Conservation (phyloP, 495 filamentous ascomycete species). For the Monascus purpureus region DNA sequence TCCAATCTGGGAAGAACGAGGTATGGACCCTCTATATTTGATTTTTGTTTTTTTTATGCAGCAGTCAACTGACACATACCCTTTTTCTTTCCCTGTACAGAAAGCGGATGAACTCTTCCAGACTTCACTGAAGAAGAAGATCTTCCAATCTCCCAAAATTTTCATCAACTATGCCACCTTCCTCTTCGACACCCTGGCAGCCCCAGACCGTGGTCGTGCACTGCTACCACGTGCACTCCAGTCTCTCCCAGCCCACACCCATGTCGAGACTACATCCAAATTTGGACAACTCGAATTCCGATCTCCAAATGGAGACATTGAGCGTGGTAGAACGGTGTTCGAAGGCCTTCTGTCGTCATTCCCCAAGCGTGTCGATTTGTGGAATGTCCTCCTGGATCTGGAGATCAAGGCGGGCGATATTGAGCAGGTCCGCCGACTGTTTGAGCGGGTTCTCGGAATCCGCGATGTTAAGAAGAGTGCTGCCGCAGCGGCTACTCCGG, state of each 20-base stretch:
- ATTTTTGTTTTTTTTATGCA: not conserved
- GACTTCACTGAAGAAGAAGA: slow-evolving; percentile 72
- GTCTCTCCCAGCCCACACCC: slow-evolving; percentile 55
- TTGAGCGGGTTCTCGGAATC: slow-evolving; percentile 55
- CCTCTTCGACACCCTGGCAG: slow-evolving; percentile 54
- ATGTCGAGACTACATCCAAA: slow-evolving; percentile 66
- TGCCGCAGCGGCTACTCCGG: slow-evolving; percentile 11
- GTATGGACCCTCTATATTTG: slow-evolving; percentile 17
- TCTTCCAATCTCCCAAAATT: slow-evolving; percentile 57
- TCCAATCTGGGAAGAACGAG: slow-evolving; percentile 70
- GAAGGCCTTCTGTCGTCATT: slow-evolving; percentile 73
- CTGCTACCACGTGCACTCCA: slow-evolving; percentile 80
- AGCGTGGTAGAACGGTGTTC: slow-evolving; percentile 89
- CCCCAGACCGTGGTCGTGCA: slow-evolving; percentile 60
- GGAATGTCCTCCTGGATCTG: slow-evolving; percentile 81
- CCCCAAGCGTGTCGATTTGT: slow-evolving; percentile 79
- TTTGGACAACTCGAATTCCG: slow-evolving; percentile 88
- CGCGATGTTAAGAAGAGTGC: slow-evolving; percentile 43
- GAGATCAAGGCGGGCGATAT: slow-evolving; percentile 55
- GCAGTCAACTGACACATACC: not conserved
- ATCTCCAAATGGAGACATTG: slow-evolving; percentile 66
- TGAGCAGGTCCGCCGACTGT: slow-evolving; percentile 57
- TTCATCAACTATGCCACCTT: slow-evolving; percentile 94
- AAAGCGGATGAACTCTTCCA: slow-evolving; percentile 87
- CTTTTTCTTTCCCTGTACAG: slow-evolving; percentile 23